Conservation (phyloP, 2,329 filamentous ascomycete species). For the Geosmithia morbida region DNA sequence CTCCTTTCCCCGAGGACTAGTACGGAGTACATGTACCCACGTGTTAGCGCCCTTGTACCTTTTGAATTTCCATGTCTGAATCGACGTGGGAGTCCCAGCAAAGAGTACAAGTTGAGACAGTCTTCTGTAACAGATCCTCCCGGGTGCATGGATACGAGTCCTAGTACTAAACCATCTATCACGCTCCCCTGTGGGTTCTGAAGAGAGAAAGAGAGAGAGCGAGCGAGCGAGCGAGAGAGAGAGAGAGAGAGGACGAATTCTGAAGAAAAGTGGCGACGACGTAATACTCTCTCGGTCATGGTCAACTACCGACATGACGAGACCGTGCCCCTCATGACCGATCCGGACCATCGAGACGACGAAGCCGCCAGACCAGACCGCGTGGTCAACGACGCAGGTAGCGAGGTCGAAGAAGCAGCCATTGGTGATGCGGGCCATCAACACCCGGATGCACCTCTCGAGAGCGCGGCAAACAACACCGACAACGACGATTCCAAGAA, state of each 20-base stretch:
- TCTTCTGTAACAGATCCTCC: background rate
- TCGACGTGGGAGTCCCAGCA: background rate
- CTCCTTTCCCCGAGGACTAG: background rate
- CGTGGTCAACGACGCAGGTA: background rate
- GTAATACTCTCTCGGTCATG: constrained; percentile 10
- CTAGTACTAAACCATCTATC: background rate
- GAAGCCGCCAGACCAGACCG: background rate
- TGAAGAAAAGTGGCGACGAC: too few species aligned
- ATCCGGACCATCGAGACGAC: constrained; percentile 14
- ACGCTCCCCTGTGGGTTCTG: background rate
- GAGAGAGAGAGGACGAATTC: background rate
- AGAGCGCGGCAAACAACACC: constrained; percentile 4
- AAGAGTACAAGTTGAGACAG: background rate
- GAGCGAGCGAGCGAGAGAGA: background rate
- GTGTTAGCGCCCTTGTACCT: background rate
- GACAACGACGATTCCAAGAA: background rate
- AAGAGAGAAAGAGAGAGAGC: background rate
- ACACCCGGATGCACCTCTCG: constrained; percentile 28
- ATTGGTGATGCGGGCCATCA: constrained; percentile 7
- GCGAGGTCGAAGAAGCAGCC: background rate
- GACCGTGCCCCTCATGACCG: constrained; percentile 22
- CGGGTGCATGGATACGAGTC: background rate
- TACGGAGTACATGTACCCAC: too few species aligned
- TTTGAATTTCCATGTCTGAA: background rate
- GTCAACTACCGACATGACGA: constrained; percentile 17